Conservation (phyloP, 352 stramenopile species). For the Aphanomyces cochlioides region DNA sequence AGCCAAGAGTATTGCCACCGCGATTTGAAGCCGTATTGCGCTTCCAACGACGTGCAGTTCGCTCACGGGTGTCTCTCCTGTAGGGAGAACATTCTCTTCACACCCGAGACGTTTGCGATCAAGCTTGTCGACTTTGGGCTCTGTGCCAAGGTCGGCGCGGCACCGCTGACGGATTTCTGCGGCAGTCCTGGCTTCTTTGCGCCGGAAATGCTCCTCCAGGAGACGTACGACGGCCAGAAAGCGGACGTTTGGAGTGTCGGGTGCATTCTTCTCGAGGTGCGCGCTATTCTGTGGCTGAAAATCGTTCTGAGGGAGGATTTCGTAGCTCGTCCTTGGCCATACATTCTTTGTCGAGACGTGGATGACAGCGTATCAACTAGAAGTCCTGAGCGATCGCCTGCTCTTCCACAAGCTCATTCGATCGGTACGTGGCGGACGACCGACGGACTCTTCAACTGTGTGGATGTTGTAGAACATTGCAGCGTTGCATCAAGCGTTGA, state of each 20-base stretch:
- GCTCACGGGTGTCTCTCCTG: too few relatives aligned
- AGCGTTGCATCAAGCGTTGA: not conserved
- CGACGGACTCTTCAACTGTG: not conserved
- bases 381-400: constrained; percentile 59
- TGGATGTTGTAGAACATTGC: constrained; percentile 10
- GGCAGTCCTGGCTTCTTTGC: constrained; percentile 82
- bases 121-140: constrained; percentile 84
- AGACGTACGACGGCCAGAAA: constrained; percentile 65
- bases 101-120: constrained; percentile 37
- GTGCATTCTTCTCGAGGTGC: constrained; percentile 78
- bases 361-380: constrained; percentile 80
- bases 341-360: constrained; percentile 74
- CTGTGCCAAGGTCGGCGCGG: constrained; percentile 45
- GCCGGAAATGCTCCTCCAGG: constrained; percentile 65
- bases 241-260: constrained; percentile 84
- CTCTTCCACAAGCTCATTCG: constrained; percentile 38
- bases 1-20: constrained; percentile 68
- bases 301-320: not conserved
- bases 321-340: constrained; percentile 72
- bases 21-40: constrained; percentile 63
- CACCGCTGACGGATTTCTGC: constrained; percentile 71
- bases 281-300: not conserved
- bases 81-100: constrained; percentile 73
- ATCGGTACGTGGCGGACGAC: not conserved
- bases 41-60: too few relatives aligned